Evolutionary conservation across 306 rosid species (phyloP).

Genomic region (Morella rubra): DNA sequence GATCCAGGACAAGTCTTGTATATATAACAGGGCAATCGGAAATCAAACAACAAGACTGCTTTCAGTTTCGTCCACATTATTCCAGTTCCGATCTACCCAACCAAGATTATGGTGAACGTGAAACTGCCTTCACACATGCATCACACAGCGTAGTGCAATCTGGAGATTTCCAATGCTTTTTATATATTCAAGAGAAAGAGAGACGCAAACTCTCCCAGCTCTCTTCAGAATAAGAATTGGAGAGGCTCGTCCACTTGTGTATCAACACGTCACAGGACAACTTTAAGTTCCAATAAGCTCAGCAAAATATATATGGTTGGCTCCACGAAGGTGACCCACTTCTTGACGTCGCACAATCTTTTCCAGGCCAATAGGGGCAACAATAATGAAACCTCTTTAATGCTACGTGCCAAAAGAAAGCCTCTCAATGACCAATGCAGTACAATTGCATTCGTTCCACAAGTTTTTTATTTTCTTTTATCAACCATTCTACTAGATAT

Average conservation of each 20-base stretch:
- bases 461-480: no score
- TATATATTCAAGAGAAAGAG: background rate
- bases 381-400: background rate
- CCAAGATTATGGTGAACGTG: background rate
- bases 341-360: background rate
- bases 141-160: background rate
- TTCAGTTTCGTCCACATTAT: background rate
- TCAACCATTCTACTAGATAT: no score
- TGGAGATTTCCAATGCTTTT: background rate
- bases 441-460: no score
- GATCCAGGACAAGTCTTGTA: background rate
- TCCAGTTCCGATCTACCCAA: background rate
- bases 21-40: no score
- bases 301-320: constrained; percentile 5
- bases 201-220: background rate
- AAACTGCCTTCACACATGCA: background rate
- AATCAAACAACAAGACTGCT: no score
- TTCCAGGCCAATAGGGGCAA: no score
- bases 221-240: background rate
- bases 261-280: background rate
- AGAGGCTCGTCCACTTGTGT: constrained; percentile 4
- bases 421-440: no score
- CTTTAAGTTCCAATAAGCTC: background rate
- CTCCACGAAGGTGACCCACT: background rate
- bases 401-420: no score